Percentiles rank a stretch among this genome's conserved stretches.
These are phyloP conservation scores for Botrytis byssoidea DNA, from an alignment of 2,329 filamentous ascomycete genomes.

Conservation along the genomic window DNA sequence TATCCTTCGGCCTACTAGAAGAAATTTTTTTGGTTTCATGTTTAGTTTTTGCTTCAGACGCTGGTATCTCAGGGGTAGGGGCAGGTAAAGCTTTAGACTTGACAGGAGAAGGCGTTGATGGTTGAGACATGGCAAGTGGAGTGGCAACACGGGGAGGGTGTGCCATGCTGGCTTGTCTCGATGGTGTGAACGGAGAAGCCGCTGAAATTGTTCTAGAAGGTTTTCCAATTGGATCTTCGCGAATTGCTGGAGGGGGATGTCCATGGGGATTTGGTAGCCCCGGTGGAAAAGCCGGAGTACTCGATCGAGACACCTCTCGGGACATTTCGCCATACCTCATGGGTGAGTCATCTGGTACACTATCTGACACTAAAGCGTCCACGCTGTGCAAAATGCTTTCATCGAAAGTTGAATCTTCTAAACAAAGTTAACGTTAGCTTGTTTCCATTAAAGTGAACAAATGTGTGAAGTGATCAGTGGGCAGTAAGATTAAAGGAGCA, in stretches of 20 bases:
- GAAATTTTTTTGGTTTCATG: conserved; percentile 48
- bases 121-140: conserved; percentile 35
- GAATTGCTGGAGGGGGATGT: conserved; percentile 40
- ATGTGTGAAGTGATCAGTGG: background rate
- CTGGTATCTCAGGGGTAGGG: background rate
- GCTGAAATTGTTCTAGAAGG: conserved; percentile 33
- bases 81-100: conserved; percentile 2
- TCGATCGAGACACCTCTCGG: conserved; percentile 32
- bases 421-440: conserved; percentile 35
- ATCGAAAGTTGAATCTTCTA: conserved; percentile 59
- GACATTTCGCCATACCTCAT: conserved; percentile 23
- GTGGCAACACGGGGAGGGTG: conserved; percentile 33
- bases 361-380: conserved; percentile 66
- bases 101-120: conserved; percentile 28
- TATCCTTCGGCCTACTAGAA: conserved; percentile 49
- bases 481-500: conserved; percentile 33
- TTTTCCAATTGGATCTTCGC: conserved; percentile 33
- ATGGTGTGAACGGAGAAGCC: conserved; percentile 36
- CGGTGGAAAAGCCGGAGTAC: conserved; percentile 47
- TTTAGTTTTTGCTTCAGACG: conserved; percentile 38
- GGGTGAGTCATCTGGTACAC: conserved; percentile 31
- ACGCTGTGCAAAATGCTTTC: conserved; percentile 55
- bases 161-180: conserved; percentile 26
- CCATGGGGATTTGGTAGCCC: conserved; percentile 43
- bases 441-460: background rate